Percentiles rank a stretch among this genome's conserved stretches.
Conservation (phyloP, 2,329 filamentous ascomycete genomes). For the Penicillium sp. region DNA sequence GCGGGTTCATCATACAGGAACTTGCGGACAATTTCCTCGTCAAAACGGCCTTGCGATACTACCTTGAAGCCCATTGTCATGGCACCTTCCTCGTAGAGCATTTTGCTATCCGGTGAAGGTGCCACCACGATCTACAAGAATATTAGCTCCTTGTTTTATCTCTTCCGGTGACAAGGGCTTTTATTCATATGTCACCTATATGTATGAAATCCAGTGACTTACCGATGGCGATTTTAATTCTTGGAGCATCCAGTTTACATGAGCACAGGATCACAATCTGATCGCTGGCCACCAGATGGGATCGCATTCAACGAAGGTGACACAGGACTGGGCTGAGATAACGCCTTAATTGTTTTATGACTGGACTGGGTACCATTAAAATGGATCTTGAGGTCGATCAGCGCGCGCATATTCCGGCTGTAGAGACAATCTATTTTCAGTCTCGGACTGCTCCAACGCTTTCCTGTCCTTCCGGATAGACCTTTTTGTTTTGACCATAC, state of each 20-base stretch:
- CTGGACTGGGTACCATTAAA: constrained; percentile 1
- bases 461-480: neutral
- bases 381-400: constrained; percentile 13
- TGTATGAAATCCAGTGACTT: no score
- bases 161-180: no score
- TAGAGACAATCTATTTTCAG: neutral
- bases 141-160: neutral
- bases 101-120: constrained; percentile 75
- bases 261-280: constrained; percentile 17
- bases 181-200: no score
- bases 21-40: constrained; percentile 68
- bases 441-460: neutral
- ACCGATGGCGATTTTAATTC: constrained; percentile 24
- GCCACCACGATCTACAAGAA: constrained; percentile 63
- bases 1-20: constrained; percentile 68
- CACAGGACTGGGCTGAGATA: neutral
- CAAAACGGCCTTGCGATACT: constrained; percentile 69
- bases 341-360: neutral
- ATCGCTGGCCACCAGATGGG: neutral
- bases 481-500: constrained; percentile 25
- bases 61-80: constrained; percentile 62
- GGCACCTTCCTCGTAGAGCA: constrained; percentile 50
- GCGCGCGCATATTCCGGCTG: neutral
- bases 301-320: constrained; percentile 6
- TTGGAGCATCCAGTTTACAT: constrained; percentile 17